Conservation (phyloP, 306 rosid genomes). For the Quercus bicolor region DNA sequence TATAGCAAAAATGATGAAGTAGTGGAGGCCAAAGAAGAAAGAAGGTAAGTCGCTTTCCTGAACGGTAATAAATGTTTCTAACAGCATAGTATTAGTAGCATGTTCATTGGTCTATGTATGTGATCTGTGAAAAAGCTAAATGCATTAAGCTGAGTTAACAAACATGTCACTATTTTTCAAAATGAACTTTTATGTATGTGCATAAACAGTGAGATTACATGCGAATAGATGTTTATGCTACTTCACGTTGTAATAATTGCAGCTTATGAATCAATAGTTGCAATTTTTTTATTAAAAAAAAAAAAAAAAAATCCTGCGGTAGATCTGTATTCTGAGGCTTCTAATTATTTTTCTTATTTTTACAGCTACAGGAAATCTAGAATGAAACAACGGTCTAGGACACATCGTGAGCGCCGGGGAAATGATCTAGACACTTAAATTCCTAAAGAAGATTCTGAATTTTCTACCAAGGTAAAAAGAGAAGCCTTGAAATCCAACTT, state of each 20-base stretch:
- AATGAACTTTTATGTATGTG: not conserved
- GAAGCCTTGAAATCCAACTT: not conserved
- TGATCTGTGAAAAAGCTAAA: no score
- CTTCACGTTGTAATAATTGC: not conserved
- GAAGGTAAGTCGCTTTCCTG: conserved; percentile 54
- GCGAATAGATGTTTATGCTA: not conserved
- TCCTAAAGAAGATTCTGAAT: conserved; percentile 29
- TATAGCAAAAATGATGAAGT: conserved; percentile 40
- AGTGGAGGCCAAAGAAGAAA: conserved; percentile 48
- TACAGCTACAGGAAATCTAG: conserved; percentile 56
- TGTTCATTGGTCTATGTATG: no score
- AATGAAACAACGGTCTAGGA: conserved; percentile 50
- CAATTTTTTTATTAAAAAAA: not conserved
- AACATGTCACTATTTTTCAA: not conserved
- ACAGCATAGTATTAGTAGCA: no score
- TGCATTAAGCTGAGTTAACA: no score
- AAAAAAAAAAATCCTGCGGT: no score
- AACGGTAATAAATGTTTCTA: no score
- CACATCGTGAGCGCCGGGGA: conserved; percentile 33
- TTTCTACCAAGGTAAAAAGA: conserved; percentile 43
- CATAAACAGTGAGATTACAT: not conserved
- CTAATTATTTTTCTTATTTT: not conserved
- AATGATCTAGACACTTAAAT: conserved; percentile 33
- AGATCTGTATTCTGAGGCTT: not conserved
- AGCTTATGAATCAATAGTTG: not conserved